Evolutionary conservation across 495 filamentous ascomycete species (phyloP).

Genomic region (Penicillium parvum): DNA sequence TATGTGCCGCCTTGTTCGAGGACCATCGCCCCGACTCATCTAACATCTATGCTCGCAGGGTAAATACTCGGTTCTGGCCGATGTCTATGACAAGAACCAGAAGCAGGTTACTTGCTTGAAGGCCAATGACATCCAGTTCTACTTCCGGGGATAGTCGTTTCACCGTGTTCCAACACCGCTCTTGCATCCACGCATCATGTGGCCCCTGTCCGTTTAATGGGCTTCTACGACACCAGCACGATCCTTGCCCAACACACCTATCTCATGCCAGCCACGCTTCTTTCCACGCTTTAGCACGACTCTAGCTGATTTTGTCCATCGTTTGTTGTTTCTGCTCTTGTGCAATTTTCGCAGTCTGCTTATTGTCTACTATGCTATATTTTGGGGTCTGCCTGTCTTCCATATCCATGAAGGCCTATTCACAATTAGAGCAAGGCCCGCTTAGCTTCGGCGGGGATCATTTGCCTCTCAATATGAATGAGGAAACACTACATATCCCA

Average conservation of each 20-base stretch:
- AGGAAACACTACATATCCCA: background rate
- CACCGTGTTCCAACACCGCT: background rate
- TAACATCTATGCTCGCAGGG: conserved; percentile 52
- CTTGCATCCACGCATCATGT: conserved; percentile 15
- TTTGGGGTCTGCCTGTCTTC: background rate
- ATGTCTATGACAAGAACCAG: conserved; percentile 68
- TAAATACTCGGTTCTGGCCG: conserved; percentile 80
- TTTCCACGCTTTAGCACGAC: conserved; percentile 20
- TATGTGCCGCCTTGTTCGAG: conserved; percentile 43
- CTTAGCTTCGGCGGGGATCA: no score
- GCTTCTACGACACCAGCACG: background rate
- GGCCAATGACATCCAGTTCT: conserved; percentile 44
- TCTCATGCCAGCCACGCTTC: conserved; percentile 9
- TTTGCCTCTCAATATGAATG: no score
- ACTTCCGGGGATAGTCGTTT: conserved; percentile 10
- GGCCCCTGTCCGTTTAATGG: conserved; percentile 6
- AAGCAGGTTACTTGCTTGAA: conserved; percentile 77
- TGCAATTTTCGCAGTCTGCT: conserved; percentile 3
- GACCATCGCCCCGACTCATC: background rate
- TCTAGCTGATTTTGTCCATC: conserved; percentile 4
- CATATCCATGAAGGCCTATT: conserved; percentile 7
- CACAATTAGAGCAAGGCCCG: background rate
- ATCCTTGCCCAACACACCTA: conserved; percentile 2
- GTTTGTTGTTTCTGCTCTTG: conserved; percentile 3
- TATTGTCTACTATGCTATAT: conserved; percentile 2